Evolutionary conservation across 2,329 filamentous ascomycete species (phyloP).

Genomic region (Penicillium fuscoglaucum): DNA sequence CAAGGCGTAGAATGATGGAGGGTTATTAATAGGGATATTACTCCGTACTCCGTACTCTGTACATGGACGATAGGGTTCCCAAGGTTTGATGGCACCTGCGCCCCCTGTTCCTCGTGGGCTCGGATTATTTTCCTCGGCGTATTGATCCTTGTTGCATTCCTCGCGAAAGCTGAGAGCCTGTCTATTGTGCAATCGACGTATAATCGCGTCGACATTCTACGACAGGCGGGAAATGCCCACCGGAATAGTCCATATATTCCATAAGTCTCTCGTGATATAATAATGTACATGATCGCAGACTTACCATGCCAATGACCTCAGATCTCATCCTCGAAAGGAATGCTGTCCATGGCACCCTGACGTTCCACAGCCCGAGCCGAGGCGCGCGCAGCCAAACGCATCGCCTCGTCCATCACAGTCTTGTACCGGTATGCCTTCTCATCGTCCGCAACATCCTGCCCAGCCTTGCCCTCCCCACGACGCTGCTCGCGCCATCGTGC

Average conservation of each 20-base stretch:
- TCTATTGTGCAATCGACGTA: neutral
- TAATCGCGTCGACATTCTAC: neutral
- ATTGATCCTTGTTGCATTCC: slow-evolving; percentile 5
- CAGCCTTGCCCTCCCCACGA: slow-evolving; percentile 52
- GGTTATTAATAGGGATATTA: slow-evolving; percentile 10
- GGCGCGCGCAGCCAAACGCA: slow-evolving; percentile 46
- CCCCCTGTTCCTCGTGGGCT: slow-evolving; percentile 8
- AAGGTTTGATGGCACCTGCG: neutral
- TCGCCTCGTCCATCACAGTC: slow-evolving; percentile 47
- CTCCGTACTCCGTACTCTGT: too few species aligned
- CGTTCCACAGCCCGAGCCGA: slow-evolving; percentile 48
- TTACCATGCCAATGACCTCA: slow-evolving; percentile 14
- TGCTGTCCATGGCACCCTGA: slow-evolving; percentile 50
- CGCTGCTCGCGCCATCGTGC: slow-evolving; percentile 53
- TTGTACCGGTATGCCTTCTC: slow-evolving; percentile 42
- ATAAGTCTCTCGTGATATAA: neutral
- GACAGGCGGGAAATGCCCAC: neutral
- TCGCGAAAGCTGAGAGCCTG: neutral
- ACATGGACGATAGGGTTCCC: neutral
- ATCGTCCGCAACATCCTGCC: slow-evolving; percentile 41
- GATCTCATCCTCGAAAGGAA: slow-evolving; percentile 50
- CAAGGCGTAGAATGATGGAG: neutral
- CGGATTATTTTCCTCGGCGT: neutral
- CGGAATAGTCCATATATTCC: neutral
- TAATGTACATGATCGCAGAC: slow-evolving; percentile 12